Base-by-base conservation (phyloP, 345 rosid species). In the Syzygium jambos region DNA sequence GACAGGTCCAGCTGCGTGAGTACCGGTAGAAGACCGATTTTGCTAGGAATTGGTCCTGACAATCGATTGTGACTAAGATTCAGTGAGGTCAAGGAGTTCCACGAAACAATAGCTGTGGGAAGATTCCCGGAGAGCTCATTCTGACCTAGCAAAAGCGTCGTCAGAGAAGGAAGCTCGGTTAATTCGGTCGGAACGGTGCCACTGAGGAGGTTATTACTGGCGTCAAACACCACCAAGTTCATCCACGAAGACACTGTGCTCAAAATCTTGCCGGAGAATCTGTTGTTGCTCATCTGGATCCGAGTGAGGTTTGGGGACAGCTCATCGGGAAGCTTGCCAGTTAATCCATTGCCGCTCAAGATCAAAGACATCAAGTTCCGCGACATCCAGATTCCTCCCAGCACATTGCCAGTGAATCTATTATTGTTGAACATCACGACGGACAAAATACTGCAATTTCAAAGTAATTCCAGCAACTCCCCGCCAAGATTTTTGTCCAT, bases 81-180 rank as follows among this genome's bases (percentile, higher is more conserved):
- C 34, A 95, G 88, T 61, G 87, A 78, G 61, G 0, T 85, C 54
- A 95, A 88, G 19, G 88, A 84, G 51, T 84, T 85, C 96, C 95
- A 93, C 22, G 95, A 91, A 85, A 88, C 86, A 30, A 93, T 85
- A 19, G 86, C 88, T 14, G 91, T 88, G 8, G 96, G 96, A 89
- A 94, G 90, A 21, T 86, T 84, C 49, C 96, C 95, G n/a, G 78
- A 87, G 53, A 95, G 91, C 46, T 87, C 93, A 91, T 95, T 95
- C 85, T 86, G 86, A 84, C 91, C 95, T 23, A 95, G 96, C 73
- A 63, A 86, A 80, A 95, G 91, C 41, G 27, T 56, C 2, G 68
- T 54, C 6, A 95, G 78, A 11, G 17, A 52, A 86, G 92, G 77
- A 87, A 92, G 93, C 88, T 92, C 88, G 1, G 95, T 92, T 23